Base-by-base conservation (phyloP, 805 yeast species). In the Komagataella ulmi region DNA sequence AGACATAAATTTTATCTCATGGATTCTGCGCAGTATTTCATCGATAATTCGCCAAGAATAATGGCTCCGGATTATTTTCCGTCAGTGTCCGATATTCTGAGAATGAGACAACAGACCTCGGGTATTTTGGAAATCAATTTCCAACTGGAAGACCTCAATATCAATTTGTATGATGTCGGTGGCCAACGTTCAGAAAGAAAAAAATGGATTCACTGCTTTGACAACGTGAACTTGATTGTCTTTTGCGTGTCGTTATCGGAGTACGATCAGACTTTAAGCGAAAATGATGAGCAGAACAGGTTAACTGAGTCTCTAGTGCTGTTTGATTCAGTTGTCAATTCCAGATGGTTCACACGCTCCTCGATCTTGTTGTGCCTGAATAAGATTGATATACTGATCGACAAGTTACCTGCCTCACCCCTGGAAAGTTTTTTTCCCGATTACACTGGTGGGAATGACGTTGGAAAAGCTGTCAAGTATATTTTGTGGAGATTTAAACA, bases 191-290 rank as follows among this genome's bases (percentile, higher is more conserved):
- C 95, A 3, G 99, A 93, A 70, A 81, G 99, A 51, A 87, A 86
- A 61, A 91, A 93, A 66, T 93, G 99, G 99, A 89, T 93, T 55
- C 95, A 93, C 67, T 88, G 96, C 62, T 93, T 93, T 60, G 96
- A 89, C 65, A 88, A 89, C 59, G 97, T 90, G 40, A 85, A 96
- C 0, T 73, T 86, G 48, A 84, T 90, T 50, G 87, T 90, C 54
- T 90, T 89, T 63, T 89, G 97, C 65, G 96, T 89, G 19, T 89
- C 97, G 0, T 67, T 90, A 51, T 82, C 91, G 2, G 97, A 90
- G 63, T 90, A 90, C 62, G 97, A 90, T 64, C 97, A 89, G 67
- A 83, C 79, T 3, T 68, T 90, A 54, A 66, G 87, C 53, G 97
- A 88, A 65, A 89, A 86, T 54, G 74, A 79, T 44, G 71, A 74